Conservation (phyloP, 2,329 filamentous ascomycete genomes). For the Catunica adiposa region DNA sequence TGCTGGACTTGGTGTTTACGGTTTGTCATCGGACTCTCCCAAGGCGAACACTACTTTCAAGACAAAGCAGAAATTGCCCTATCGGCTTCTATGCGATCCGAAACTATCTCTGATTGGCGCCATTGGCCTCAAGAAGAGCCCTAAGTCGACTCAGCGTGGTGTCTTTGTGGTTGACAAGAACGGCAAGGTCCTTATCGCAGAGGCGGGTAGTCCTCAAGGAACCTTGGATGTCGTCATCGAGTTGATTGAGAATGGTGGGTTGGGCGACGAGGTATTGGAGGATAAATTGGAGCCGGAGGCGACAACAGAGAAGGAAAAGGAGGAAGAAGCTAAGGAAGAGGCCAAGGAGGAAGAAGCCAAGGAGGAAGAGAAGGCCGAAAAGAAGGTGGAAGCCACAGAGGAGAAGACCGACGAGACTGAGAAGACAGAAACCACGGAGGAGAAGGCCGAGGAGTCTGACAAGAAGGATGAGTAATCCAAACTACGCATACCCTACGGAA, state of each 20-base stretch:
- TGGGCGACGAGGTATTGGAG: constrained; percentile 6
- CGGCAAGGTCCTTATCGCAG: constrained; percentile 60
- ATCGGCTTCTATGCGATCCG: constrained; percentile 74
- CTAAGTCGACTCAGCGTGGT: constrained; percentile 66
- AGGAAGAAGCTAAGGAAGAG: constrained; percentile 17
- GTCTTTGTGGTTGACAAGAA: constrained; percentile 75
- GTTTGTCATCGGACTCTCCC: constrained; percentile 71
- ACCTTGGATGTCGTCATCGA: constrained; percentile 64
- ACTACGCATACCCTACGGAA: not conserved
- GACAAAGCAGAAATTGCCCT: constrained; percentile 77
- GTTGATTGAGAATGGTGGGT: constrained; percentile 37
- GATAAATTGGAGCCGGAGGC: constrained; percentile 13
- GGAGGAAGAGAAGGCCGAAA: constrained; percentile 4
- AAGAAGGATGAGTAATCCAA: not conserved
- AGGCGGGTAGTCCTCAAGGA: constrained; percentile 50
- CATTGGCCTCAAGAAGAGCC: constrained; percentile 76
- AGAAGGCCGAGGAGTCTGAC: not conserved
- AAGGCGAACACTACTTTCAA: constrained; percentile 90
- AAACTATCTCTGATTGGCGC: constrained; percentile 58
- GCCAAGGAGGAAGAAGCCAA: constrained; percentile 19
- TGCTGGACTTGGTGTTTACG: constrained; percentile 73
- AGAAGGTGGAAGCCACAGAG: too few relatives aligned
- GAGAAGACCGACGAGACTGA: constrained; percentile 15
- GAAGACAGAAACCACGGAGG: constrained; percentile 14
- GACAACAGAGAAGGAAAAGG: not conserved